Evolutionary conservation across 2,329 filamentous ascomycete species (phyloP), one percentile per base, ranked within the genome.

Genomic region (Fusarium compactum): DNA sequence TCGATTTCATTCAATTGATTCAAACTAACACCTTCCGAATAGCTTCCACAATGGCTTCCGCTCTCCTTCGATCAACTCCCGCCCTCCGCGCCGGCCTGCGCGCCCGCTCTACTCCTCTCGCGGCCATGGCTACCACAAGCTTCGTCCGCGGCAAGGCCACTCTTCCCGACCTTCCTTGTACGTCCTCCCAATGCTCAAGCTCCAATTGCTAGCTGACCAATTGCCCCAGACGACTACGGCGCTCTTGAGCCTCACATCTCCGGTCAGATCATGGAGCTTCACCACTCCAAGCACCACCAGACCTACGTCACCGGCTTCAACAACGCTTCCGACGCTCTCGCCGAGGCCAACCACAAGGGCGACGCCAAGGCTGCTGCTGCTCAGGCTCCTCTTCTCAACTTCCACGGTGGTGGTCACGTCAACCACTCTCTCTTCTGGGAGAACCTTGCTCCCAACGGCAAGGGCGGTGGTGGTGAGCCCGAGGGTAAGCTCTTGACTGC

Each of bases 271-370:
- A 97, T 97, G 95, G 93, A 97, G 85, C 89, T 97, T 47, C 95
- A 97, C 87, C 92, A 97, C 89, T 91, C 89, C 84, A 95, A 94
- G 83, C 94, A 97, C 87, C 95, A 97, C 86, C 90, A 95, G 83
- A 95, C 94, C 77, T 97, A 97, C 81, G 93, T 97, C 76, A 96
- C 90, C 82, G 92, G 91, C 80, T 92, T 93, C 85, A 97, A 97
- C 85, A 87, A 90, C 66, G 91, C 93, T 62, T 84, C 89, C 73
- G 90, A 94, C 82, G 90, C 95, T 78, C 82, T 93, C 53, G 88
- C 86, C 40, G 83, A 85, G 63, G 92, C 92, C 38, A 86, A 88
- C 77, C 84, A 83, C 76, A 86, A 90, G 80, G 90, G 90, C 74
- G 92, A 87, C 75, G 76, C 80, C 69, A 80, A 81, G 77, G 83